Percentiles rank a stretch among this genome's conserved stretches.
These are phyloP conservation scores for Ogataea pilisensis DNA, from an alignment of 805 yeast species.

Conservation along the genomic window DNA sequence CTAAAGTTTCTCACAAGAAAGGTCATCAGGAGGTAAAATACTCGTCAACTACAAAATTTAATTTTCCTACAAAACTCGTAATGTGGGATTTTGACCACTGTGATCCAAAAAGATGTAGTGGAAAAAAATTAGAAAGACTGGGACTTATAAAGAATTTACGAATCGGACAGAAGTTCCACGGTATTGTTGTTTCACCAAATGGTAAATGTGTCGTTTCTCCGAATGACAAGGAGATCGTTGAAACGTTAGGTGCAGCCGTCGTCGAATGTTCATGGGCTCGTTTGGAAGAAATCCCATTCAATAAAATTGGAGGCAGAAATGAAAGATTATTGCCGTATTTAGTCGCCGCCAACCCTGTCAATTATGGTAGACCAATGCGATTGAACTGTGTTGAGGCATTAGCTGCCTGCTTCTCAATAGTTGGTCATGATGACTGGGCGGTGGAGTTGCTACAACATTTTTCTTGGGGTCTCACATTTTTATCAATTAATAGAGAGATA, in stretches of 20 bases:
- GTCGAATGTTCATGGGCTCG: slow-evolving; percentile 99
- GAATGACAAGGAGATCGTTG: slow-evolving; percentile 72
- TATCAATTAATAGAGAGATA: slow-evolving; percentile 77
- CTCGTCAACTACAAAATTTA: slow-evolving; percentile 18
- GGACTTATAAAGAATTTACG: slow-evolving; percentile 76
- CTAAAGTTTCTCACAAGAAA: slow-evolving; percentile 47
- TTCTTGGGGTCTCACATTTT: slow-evolving; percentile 90
- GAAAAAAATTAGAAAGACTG: slow-evolving; percentile 85
- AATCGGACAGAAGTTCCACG: slow-evolving; percentile 92
- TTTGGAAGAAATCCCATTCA: slow-evolving; percentile 93
- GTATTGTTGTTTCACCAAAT: slow-evolving; percentile 88
- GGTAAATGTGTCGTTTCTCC: slow-evolving; percentile 91
- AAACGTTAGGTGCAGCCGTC: slow-evolving; percentile 85
- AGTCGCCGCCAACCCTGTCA: slow-evolving; percentile 95
- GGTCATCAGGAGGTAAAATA: slow-evolving; percentile 28
- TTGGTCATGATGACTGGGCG: slow-evolving; percentile 91
- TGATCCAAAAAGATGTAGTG: slow-evolving; percentile 96
- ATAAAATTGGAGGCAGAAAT: slow-evolving; percentile 84
- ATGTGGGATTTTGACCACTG: slow-evolving; percentile 99
- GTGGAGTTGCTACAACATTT: slow-evolving; percentile 68
- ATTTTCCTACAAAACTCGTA: slow-evolving; percentile 81
- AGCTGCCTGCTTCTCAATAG: slow-evolving; percentile 95
- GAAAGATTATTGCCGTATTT: slow-evolving; percentile 87
- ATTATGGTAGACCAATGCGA: slow-evolving; percentile 94
- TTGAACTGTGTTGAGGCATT: slow-evolving; percentile 95